Base-by-base conservation (phyloP, 345 rosid genomes). In the Melastoma malabathricum region DNA sequence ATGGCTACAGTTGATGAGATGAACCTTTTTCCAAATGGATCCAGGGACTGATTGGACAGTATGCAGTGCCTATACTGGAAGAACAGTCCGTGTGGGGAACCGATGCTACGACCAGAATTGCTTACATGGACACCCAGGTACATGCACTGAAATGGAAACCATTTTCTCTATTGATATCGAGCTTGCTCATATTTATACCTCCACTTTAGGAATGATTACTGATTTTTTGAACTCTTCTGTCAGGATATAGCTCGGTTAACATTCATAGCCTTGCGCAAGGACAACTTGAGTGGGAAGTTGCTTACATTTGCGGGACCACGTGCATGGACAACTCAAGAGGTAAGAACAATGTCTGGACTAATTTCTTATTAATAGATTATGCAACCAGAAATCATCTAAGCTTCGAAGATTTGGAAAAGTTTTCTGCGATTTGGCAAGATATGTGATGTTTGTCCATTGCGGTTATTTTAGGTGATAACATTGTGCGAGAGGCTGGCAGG, bases 11-110 rank as follows among this genome's bases (percentile, higher is more conserved):
- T 34, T 2, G 12, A 34, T 8, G 41, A 34, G 12, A 50, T 41
- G 54, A 48, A 27, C 19, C 12, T 0, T 34, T 34, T 34, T 12
- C 2, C 12, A 5, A 34, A 34, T 34, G 41, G 41, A 54, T 22
- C 18, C 67, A 84, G 95, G 98, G 98, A 46, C 79, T 92, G 48
- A 84, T 92, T 19, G 95, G 95, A 65, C 98, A 92, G 64, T 92
- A 92, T 70, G 95, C 98, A 22, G 95, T 86, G 14, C 98, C 98
- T 16, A 79, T 92, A 61, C 71, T 82, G 17, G 98, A 87, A 73
- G 98, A 92, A 20, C 82, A 92, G 62, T 84, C 98, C 15, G 96
- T 92, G 48, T 92, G 98, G 96, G 98, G 98, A 65, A 92, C 98
- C 0, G 96, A 92, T 72, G 98, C 98, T 43, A 96, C 88, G 14